Evolutionary conservation across 1,284 basidiomycete species (phyloP), one percentile per base, ranked within the genome.

Genomic region (Anthracocystis setariae): DNA sequence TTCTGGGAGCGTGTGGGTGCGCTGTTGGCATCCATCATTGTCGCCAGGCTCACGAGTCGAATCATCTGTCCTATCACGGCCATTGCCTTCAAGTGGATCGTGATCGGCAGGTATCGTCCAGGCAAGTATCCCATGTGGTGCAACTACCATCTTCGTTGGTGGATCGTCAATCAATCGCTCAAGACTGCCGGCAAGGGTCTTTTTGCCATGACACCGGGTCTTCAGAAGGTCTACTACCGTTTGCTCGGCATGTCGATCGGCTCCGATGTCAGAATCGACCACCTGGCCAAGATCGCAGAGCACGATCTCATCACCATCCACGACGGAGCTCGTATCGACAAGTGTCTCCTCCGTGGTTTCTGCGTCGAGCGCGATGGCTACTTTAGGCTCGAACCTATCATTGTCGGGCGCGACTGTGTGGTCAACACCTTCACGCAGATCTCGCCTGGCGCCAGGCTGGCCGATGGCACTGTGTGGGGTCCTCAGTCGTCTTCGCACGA

Each of bases 61-160:
- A 80, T 82, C 69, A 80, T 82, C 62, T 82, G 81, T 52, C 81
- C 81, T 33, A 55, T 78, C 54, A 77, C 77, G 12, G 80, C 81
- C 33, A 82, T 82, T 39, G 74, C 75, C n/a, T 82, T 82, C 76
- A 82, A 82, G 68, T 82, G 81, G 81, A 43, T 82, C 51, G 77
- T 82, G 54, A 81, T 82, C 32, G 81, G 81, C 38, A 62, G 79
- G 23, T 82, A 80, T 53, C 74, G 80, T 9, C 81, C 81, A 1
- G 81, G 81, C 50, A 77, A 77, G 43, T 82, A 82, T 33, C 81
- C 80, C 3, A 82, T 82, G 81, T 82, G 81, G 81, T 79, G 74
- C 76, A 82, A 82, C 66, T 82, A 82, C 49, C 80, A 82, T 52
- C 67, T 82, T 24, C 80, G 81, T 33, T 82, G 81, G 81, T 82